Conservation (phyloP, 441 rosid species). For the Erodium texanum region DNA sequence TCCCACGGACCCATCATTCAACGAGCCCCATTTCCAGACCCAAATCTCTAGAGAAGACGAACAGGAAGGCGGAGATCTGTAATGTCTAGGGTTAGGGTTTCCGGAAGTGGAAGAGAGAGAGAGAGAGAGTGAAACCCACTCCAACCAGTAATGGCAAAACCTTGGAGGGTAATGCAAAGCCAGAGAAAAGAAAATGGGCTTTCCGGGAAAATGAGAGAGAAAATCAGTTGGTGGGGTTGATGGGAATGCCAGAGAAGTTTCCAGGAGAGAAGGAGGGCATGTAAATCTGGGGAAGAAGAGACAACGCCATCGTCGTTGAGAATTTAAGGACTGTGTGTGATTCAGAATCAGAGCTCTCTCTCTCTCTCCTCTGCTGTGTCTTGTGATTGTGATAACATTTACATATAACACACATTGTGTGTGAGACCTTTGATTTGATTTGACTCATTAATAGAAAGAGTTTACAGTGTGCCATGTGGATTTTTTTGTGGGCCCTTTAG, state of each 20-base stretch:
- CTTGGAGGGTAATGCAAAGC: not conserved
- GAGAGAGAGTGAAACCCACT: not conserved
- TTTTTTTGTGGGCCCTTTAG: not conserved
- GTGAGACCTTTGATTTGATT: not conserved
- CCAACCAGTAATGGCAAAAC: not conserved
- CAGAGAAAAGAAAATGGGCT: not conserved
- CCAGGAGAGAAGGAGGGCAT: not conserved
- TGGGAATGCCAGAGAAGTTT: not conserved
- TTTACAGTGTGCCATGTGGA: not conserved
- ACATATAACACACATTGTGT: not conserved
- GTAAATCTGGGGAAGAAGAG: slow-evolving; percentile 1
- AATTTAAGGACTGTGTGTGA: not conserved
- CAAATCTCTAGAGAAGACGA: slow-evolving; percentile 8
- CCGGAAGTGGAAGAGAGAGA: not conserved
- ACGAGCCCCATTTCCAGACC: slow-evolving; percentile 14
- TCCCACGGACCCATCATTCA: slow-evolving; percentile 8
- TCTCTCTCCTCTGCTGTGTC: not conserved
- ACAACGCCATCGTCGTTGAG: not conserved
- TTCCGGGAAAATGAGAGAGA: slow-evolving; percentile 1
- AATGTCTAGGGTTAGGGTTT: not conserved
- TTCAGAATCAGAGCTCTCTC: slow-evolving; percentile 4
- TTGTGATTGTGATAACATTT: not conserved
- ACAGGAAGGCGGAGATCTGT: not conserved
- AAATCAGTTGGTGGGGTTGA: slow-evolving; percentile 1
- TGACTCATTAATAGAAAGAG: not conserved